phyloP scores from a whole-genome alignment of 1,139 yeast species.

The Suhomyces guaymorum region DNA sequence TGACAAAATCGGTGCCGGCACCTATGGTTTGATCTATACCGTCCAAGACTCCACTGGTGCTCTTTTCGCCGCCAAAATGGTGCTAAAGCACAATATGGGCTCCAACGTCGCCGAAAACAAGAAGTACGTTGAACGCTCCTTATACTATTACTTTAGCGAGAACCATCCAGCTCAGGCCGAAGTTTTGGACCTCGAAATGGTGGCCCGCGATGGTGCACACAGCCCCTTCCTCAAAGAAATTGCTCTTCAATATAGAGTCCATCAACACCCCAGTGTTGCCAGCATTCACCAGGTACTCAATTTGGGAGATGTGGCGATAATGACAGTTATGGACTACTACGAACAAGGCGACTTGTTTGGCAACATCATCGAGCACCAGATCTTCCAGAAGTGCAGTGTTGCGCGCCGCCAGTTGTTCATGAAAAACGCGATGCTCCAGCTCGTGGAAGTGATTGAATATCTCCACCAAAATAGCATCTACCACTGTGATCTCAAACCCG shows the following conservation, averaged over 20 bases:
- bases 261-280: slow-evolving; percentile 72
- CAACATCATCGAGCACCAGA: slow-evolving; percentile 68
- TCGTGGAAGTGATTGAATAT: slow-evolving; percentile 69
- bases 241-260: slow-evolving; percentile 70
- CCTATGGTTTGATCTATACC: slow-evolving; percentile 80
- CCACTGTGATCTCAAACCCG: slow-evolving; percentile 93
- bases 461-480: slow-evolving; percentile 68
- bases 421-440: slow-evolving; percentile 72
- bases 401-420: slow-evolving; percentile 42
- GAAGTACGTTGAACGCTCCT: slow-evolving; percentile 31
- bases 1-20: slow-evolving; percentile 80
- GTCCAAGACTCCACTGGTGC: slow-evolving; percentile 55
- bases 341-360: slow-evolving; percentile 82
- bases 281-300: slow-evolving; percentile 74
- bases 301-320: slow-evolving; percentile 54
- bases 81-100: slow-evolving; percentile 48
- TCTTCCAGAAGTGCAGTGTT: slow-evolving; percentile 48
- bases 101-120: slow-evolving; percentile 33
- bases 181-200: slow-evolving; percentile 45
- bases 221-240: slow-evolving; percentile 65
- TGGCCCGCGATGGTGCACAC: slow-evolving; percentile 42
- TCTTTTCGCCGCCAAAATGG: slow-evolving; percentile 71
- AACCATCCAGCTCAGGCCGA: slow-evolving; percentile 19
- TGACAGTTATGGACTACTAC: slow-evolving; percentile 79
- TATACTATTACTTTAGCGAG: slow-evolving; percentile 31